Conservation (phyloP, 2,329 filamentous ascomycete genomes). For the Colletotrichum costaricense region DNA sequence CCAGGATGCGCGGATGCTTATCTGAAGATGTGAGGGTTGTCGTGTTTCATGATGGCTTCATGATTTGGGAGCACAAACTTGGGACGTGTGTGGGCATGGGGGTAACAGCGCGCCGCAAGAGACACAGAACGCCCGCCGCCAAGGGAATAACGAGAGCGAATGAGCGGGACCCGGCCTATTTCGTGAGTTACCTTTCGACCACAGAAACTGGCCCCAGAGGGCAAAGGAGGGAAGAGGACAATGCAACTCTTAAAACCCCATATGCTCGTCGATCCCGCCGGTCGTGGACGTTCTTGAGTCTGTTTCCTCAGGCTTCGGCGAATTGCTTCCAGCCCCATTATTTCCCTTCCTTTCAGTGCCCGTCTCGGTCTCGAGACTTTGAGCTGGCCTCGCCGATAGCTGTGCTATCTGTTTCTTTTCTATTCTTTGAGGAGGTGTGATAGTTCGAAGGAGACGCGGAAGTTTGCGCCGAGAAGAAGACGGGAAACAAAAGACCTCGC, state of each 20-base stretch:
- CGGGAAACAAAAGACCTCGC: not conserved
- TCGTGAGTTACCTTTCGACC: not conserved
- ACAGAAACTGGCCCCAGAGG: too few species aligned
- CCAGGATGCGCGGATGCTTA: constrained; percentile 30
- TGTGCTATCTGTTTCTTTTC: constrained; percentile 25
- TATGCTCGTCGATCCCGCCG: constrained; percentile 6
- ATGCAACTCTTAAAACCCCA: constrained; percentile 28
- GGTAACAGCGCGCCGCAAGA: not conserved
- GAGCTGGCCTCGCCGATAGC: constrained; percentile 35
- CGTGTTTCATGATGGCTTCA: constrained; percentile 38
- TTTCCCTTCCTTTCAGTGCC: constrained; percentile 5
- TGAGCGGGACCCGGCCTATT: constrained; percentile 1
- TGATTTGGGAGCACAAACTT: constrained; percentile 24
- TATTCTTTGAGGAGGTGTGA: not conserved
- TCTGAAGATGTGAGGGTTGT: constrained; percentile 33
- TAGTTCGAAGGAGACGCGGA: not conserved
- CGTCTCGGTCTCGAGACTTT: constrained; percentile 22
- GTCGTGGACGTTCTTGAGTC: not conserved
- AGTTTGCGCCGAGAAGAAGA: not conserved
- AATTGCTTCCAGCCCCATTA: constrained; percentile 14
- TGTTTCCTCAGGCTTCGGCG: constrained; percentile 11
- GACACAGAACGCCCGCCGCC: not conserved
- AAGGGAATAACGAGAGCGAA: constrained; percentile 14
- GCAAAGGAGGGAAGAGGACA: constrained; percentile 1
- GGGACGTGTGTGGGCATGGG: constrained; percentile 3